Conservation (phyloP, 345 rosid species). For the Syzygium aqueum region DNA sequence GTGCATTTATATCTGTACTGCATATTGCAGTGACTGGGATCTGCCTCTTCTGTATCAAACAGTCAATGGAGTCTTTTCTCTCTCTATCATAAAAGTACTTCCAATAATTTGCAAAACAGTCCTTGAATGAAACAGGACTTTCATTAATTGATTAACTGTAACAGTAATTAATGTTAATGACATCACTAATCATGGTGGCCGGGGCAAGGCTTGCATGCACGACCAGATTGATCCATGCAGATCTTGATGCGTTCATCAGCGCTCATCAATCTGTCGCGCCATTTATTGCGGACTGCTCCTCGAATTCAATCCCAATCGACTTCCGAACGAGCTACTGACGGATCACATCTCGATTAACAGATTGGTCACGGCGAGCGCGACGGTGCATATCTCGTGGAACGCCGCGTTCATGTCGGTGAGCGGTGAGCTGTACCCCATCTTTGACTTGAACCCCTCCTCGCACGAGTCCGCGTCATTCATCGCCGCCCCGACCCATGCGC, state of each 20-base stretch:
- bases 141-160: too few species aligned
- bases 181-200: neutral
- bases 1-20: neutral
- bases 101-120: neutral
- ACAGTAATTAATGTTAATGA: neutral
- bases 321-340: too few species aligned
- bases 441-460: conserved; percentile 9
- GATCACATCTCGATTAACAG: neutral
- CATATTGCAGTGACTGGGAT: neutral
- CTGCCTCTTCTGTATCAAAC: neutral
- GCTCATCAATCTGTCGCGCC: neutral
- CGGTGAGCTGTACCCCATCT: conserved; percentile 1
- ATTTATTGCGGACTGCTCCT: neutral
- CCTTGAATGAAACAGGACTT: neutral
- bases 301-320: neutral
- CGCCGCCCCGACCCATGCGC: conserved; percentile 11
- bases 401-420: neutral
- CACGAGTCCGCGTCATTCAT: conserved; percentile 16
- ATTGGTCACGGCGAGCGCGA: conserved; percentile 5
- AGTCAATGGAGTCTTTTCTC: neutral
- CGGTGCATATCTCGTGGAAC: conserved; percentile 6
- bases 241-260: neutral
- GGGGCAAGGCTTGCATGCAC: too few species aligned
- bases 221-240: neutral
- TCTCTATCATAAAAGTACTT: neutral